A percentile compares a stretch with the other conserved stretches of the same genome.
Conservation (phyloP, 305 asterid genomes). For the Nicotiana rustica region DNA sequence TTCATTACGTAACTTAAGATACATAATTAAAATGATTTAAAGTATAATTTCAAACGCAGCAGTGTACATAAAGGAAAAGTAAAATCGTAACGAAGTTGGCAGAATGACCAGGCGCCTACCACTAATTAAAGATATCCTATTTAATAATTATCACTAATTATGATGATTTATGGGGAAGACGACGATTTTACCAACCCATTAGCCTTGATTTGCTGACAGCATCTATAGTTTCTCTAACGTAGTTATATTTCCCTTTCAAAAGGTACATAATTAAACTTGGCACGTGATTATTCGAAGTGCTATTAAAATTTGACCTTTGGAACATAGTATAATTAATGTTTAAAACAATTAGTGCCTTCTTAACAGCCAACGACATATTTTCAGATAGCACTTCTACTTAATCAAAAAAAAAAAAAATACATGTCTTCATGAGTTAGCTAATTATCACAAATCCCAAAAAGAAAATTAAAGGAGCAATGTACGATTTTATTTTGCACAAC, state of each 20-base stretch:
- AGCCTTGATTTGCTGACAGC: conserved; percentile 35
- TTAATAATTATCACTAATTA: background rate
- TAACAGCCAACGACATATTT: conserved; percentile 9
- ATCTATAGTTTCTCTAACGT: background rate
- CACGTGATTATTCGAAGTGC: conserved; percentile 2
- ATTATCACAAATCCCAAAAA: conserved; percentile 7
- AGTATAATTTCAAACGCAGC: background rate
- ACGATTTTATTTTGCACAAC: background rate
- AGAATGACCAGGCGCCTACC: background rate
- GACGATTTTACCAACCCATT: conserved; percentile 34
- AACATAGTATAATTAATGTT: conserved; percentile 19
- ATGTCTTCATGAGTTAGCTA: background rate
- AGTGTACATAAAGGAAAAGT: conserved; percentile 24
- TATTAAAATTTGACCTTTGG: conserved; percentile 21
- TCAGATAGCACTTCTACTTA: background rate
- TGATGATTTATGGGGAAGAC: conserved; percentile 10
- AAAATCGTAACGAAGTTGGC: background rate
- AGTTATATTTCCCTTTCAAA: conserved; percentile 17
- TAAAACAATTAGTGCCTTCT: conserved; percentile 20
- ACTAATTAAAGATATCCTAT: conserved; percentile 30
- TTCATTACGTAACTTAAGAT: conserved; percentile 21
- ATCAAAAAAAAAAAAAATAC: no score
- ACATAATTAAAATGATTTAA: background rate
- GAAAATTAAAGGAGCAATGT: background rate
- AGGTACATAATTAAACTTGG: background rate